Base-by-base conservation (phyloP, 1,284 basidiomycete species). In the Tylopilus orsonianus region DNA sequence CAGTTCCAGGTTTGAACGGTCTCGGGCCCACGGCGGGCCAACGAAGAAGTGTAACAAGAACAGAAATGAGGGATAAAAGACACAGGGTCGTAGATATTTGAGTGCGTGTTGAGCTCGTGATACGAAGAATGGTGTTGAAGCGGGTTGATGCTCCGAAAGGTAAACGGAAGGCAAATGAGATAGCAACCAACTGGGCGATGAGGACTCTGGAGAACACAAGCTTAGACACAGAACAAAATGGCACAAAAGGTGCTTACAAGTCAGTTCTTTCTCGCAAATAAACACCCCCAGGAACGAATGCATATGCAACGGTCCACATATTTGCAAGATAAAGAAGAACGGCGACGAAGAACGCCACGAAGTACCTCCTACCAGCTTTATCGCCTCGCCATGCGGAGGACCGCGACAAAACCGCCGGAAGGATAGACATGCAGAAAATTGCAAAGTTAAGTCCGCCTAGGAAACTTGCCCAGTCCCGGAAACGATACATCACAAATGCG, bases 271-370 rank as follows among this genome's bases (percentile, higher is more conserved):
- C 94, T 20, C 94, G 75, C 49, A 97, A 74, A 54, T 85, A 74
- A 55, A 77, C 69, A 0, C 92, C 93, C 1, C 88, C 87, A 0
- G 93, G 93, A 2, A 97, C 91, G 59, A 97, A 97, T 0, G 93
- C 94, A 68, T 97, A 97, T 0, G 94, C 94, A 39, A 93, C 91
- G 0, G 93, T 94, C 68, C 90, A 84, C 5, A 88, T 81, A 52
- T 83, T 86, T 22, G 82, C 80, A 16, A 93, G 74, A 50, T 80
- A 81, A 44, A 93, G 71, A 27, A 91, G 32, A 49, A 78, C 77
- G 48, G 85, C 83, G 12, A 84, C 69, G n/a, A 84, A 59, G 69
- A 87, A 79, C 7, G 82, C 80, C 3, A 72, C 65, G 33, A 78
- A 80, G 54, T 79, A 79, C 4, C 77, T 78, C 52, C 69, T 72